phyloP scores from a whole-genome alignment of 2,329 filamentous ascomycete genomes.

The Fusarium xylarioides region DNA sequence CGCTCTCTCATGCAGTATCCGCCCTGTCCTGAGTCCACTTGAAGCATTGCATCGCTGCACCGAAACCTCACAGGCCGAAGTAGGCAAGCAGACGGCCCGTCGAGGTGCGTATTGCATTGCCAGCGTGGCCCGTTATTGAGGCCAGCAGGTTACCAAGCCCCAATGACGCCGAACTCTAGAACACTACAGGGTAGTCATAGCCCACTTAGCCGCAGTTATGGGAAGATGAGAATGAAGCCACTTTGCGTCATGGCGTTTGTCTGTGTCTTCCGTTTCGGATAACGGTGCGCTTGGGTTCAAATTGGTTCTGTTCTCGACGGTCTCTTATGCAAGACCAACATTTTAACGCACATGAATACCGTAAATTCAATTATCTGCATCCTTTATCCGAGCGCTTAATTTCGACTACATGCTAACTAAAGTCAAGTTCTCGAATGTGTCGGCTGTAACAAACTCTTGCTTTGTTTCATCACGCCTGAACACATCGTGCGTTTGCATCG shows the following conservation, averaged over 20 bases:
- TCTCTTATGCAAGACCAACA: conserved; percentile 20
- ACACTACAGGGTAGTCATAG: conserved; percentile 37
- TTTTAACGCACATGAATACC: conserved; percentile 17
- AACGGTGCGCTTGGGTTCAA: conserved; percentile 32
- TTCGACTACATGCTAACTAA: background rate
- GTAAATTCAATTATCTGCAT: conserved; percentile 13
- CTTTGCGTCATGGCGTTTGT: conserved; percentile 35
- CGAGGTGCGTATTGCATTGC: conserved; percentile 32
- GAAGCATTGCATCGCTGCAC: conserved; percentile 33
- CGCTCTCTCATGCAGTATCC: background rate
- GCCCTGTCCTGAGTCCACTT: conserved; percentile 17
- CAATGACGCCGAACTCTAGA: conserved; percentile 12
- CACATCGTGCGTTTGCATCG: conserved; percentile 8
- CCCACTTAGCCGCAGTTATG: conserved; percentile 35
- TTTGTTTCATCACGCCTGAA: conserved; percentile 9
- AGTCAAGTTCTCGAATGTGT: conserved; percentile 4
- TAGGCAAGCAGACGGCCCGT: conserved; percentile 26
- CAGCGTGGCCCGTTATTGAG: conserved; percentile 39
- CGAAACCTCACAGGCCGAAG: conserved; percentile 1
- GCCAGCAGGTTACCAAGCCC: conserved; percentile 29
- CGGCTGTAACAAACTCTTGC: conserved; percentile 4
- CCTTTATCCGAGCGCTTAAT: conserved; percentile 17
- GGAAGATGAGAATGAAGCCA: conserved; percentile 31
- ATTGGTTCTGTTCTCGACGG: conserved; percentile 14
- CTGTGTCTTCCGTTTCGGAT: conserved; percentile 28